Base-by-base conservation (phyloP, 345 rosid genomes). In the Lepidium didymum region DNA sequence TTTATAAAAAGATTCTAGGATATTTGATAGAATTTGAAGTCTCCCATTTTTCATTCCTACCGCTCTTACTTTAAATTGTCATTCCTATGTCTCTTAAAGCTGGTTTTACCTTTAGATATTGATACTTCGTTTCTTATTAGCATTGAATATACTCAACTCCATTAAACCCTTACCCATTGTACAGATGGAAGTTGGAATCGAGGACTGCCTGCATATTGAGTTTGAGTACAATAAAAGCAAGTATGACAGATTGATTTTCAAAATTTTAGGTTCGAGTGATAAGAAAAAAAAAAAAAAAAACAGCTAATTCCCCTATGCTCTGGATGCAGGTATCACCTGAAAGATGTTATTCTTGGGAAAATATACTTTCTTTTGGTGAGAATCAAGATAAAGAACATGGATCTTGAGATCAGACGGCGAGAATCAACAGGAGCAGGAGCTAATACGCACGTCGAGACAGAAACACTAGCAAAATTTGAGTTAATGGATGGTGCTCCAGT, bases 401-500 rank as follows among this genome's bases (percentile, higher is more conserved):
- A 95, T 74, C 96, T 95, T 63, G 99, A 95, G 89, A 95, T 95
- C 66, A 82, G 99, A 61, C 93, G 96, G 54, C 83, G 96, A 49
- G 99, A 95, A 73, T 91, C 99, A 46, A 95, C 99, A 0, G 99
- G 99, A 51, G 83, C 96, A 46, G 99, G 99, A 62, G 83, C 90
- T 55, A 95, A 87, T 73, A 95, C 96, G 15, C 96, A 89, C 66
- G 99, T 95, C 3, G 99, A 91, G 85, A 95, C 99, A 21, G 97
- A 95, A 79, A 95, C 97, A 10, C 87, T 95, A 10, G 97, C 97
- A 15, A 95, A 95, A 79, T 95, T 86, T 56, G 99, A 91, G 78
- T 68, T 95, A 80, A 95, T 95, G 99, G 99, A 95, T 77, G 99
- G 99, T 45, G 96, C 96, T 70, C 99, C 99, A 0, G 97, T 95